Conservation (phyloP, 2,329 filamentous ascomycete species). For the Aureobasidium namibiae region DNA sequence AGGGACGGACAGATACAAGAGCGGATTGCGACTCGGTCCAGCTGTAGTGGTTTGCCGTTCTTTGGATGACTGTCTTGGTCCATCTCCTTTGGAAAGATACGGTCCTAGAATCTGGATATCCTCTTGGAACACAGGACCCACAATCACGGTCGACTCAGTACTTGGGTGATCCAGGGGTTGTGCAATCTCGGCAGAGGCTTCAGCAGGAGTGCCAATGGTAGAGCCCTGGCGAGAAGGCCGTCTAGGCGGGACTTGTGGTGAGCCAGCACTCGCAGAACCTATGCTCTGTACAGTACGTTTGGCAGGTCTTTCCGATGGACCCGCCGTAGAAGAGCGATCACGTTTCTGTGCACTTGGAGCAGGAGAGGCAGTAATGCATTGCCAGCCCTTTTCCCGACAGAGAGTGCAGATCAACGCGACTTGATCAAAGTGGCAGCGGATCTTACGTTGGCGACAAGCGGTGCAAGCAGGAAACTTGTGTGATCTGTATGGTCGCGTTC, state of each 20-base stretch:
- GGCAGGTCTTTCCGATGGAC: neutral
- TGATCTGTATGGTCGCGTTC: conserved; percentile 31
- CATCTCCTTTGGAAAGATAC: neutral
- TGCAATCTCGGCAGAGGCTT: neutral
- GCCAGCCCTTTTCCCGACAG: conserved; percentile 10
- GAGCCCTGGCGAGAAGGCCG: neutral
- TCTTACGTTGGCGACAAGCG: conserved; percentile 33
- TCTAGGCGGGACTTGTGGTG: neutral
- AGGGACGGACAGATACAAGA: conserved; percentile 7
- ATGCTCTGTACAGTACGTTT: neutral
- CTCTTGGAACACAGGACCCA: neutral
- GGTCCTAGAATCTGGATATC: conserved; percentile 2
- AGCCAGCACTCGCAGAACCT: neutral
- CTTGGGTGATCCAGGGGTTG: conserved; percentile 1
- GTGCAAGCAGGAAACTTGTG: conserved; percentile 36
- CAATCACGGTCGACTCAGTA: conserved; percentile 2
- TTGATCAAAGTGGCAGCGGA: conserved; percentile 32
- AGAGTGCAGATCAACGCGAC: neutral
- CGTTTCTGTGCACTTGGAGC: neutral
- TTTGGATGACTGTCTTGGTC: neutral
- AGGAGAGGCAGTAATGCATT: neutral
- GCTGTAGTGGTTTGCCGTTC: neutral
- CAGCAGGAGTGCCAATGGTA: neutral
- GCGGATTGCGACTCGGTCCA: neutral
- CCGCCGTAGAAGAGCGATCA: neutral